A percentile compares a stretch with the other conserved stretches of the same genome.
phyloP scores from a whole-genome alignment of 495 filamentous ascomycete genomes.

The Xylaria scruposa region DNA sequence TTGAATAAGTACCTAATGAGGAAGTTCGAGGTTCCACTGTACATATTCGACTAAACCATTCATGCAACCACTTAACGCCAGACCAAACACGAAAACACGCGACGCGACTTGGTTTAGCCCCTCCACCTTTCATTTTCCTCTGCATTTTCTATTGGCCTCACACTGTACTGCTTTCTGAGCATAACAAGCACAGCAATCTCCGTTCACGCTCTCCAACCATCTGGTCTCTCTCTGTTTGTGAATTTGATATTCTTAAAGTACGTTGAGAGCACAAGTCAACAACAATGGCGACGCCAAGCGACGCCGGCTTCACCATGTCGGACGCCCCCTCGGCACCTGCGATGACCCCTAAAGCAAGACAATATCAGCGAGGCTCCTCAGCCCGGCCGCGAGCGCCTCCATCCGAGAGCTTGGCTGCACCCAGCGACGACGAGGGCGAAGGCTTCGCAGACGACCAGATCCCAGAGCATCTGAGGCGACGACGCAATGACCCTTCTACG shows the following conservation, averaged over 20 bases:
- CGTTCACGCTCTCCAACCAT: neutral
- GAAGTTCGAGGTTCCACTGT: neutral
- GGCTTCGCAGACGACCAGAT: constrained; percentile 66
- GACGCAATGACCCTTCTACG: constrained; percentile 64
- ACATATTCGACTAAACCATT: neutral
- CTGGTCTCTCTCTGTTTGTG: neutral
- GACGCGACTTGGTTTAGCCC: constrained; percentile 26
- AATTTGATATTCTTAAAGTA: neutral
- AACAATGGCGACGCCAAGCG: constrained; percentile 51
- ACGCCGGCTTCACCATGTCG: constrained; percentile 52
- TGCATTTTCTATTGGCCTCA: constrained; percentile 23
- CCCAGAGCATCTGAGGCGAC: constrained; percentile 56
- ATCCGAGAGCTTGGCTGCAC: constrained; percentile 68
- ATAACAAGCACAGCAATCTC: constrained; percentile 10
- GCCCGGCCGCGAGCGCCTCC: constrained; percentile 67
- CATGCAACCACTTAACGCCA: constrained; percentile 31
- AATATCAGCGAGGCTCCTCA: constrained; percentile 57
- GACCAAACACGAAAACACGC: constrained; percentile 19
- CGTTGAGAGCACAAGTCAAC: constrained; percentile 21
- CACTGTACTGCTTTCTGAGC: constrained; percentile 1
- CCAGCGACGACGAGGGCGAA: constrained; percentile 67
- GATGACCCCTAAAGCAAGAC: constrained; percentile 44
- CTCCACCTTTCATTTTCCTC: constrained; percentile 19
- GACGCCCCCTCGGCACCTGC: constrained; percentile 45
- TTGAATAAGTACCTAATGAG: neutral